Percentiles rank a stretch among this genome's conserved stretches.
phyloP scores from a whole-genome alignment of 1,139 yeast genomes.

The Saccharomycopsis crataegensis region DNA sequence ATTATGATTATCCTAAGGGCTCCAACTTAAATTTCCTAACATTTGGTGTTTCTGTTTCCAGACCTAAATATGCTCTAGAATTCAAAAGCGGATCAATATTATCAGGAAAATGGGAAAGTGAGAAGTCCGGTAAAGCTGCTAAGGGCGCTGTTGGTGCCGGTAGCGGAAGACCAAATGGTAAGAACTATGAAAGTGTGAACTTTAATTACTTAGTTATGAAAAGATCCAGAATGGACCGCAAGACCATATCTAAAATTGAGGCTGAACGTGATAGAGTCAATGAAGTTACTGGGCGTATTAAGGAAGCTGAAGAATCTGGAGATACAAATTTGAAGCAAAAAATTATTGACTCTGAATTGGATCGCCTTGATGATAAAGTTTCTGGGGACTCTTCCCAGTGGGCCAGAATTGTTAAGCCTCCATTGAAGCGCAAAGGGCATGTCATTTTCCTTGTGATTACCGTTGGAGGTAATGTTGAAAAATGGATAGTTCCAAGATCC shows the following conservation, averaged over 20 bases:
- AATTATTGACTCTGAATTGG: not conserved
- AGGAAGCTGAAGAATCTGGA: slow-evolving; percentile 2
- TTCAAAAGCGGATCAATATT: slow-evolving; percentile 73
- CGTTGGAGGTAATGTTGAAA: slow-evolving; percentile 69
- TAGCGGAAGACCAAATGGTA: slow-evolving; percentile 69
- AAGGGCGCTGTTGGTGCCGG: slow-evolving; percentile 45
- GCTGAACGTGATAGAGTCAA: slow-evolving; percentile 21
- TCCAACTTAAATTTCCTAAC: slow-evolving; percentile 67
- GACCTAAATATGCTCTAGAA: slow-evolving; percentile 75
- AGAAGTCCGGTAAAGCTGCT: slow-evolving; percentile 47
- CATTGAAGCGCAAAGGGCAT: slow-evolving; percentile 76
- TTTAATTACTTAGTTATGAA: slow-evolving; percentile 72
- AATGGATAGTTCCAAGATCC: slow-evolving; percentile 83
- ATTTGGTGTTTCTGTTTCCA: slow-evolving; percentile 60
- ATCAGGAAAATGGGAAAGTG: slow-evolving; percentile 65
- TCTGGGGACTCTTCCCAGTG: slow-evolving; percentile 28
- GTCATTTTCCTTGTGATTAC: slow-evolving; percentile 77
- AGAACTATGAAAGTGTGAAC: slow-evolving; percentile 64
- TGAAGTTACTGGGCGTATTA: slow-evolving; percentile 8
- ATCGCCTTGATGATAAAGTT: not conserved
- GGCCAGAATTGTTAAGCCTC: slow-evolving; percentile 71
- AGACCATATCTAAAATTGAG: slow-evolving; percentile 27
- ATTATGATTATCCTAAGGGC: slow-evolving; percentile 55
- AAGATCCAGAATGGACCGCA: slow-evolving; percentile 37
- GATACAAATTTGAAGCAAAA: slow-evolving; percentile 1